Base-by-base conservation (phyloP, 352 stramenopile genomes). In the Albugo candida region DNA sequence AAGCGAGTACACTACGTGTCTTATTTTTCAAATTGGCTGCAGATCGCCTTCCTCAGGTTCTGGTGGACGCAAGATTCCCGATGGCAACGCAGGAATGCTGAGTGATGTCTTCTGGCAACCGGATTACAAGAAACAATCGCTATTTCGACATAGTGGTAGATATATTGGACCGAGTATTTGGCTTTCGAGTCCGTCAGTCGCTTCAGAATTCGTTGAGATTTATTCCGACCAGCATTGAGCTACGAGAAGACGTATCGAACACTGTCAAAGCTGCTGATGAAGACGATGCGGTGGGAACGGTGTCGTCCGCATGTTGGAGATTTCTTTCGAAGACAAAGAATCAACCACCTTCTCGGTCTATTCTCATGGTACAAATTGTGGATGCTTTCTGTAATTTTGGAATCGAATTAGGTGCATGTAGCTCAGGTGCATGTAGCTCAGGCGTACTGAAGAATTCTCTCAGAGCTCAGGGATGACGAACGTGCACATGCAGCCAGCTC, bases 291-390 rank as follows among this genome's bases (percentile, higher is more conserved):
- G 54, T 72, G 40, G 54, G 34, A 53, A 86, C 77, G 68, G 62
- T 61, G 44, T 56, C 52, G 5, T 56, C 41, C 17, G 58, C 44
- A 38, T 54, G 31, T 35, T 87, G 72, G 75, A 70, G 68, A 36
- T 72, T 65, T 11, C 49, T 87, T 48, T 45, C 85, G 13, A 65
- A 76, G n/a, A n/a, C n/a, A n/a, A n/a, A n/a, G 41, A 70, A 70
- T 36, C 65, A 67, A n/a, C 83, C 79, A 4, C 74, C 76, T 11
- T 78, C 86, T 42, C 68, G 82, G 49, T 73, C 79, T 6, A 78
- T 89, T 40, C 91, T 91, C 61, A 88, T 76, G n/a, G 52, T 92
- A 8, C 76, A 92, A 54, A 88, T 89, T 48, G 82, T 92, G 52
- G 76, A 92, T 50, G 77, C 76, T 13, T 53, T 85, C 89, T 11